Percentiles rank a stretch among this genome's conserved stretches.
Evolutionary conservation across 352 stramenopile genomes (phyloP).

Genomic region (Globisporangium megalacanthum): DNA sequence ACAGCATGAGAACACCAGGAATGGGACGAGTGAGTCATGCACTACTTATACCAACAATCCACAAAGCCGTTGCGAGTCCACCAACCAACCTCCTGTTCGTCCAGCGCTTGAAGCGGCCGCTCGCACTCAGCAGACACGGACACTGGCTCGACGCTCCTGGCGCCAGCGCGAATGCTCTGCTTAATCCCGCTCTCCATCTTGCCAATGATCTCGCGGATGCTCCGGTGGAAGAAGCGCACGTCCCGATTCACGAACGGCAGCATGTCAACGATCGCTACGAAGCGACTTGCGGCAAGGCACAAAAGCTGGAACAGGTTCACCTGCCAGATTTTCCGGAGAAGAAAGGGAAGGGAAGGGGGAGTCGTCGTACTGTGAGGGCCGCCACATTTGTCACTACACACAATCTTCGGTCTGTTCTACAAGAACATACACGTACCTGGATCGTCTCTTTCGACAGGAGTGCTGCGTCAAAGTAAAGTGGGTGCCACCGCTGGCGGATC

Average conservation of each 20-base stretch:
- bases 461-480: slow-evolving; percentile 50
- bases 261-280: slow-evolving; percentile 46
- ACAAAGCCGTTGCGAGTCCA: background rate
- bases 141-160: background rate
- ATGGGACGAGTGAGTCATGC: background rate
- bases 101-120: background rate
- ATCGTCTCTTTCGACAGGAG: slow-evolving; percentile 37
- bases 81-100: background rate
- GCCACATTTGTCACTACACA: too few species aligned
- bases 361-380: too few species aligned
- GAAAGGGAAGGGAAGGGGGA: too few species aligned
- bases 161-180: slow-evolving; percentile 19
- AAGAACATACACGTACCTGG: slow-evolving; percentile 13
- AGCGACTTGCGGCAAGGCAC: slow-evolving; percentile 39
- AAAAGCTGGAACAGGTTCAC: slow-evolving; percentile 64
- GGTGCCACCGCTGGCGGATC: slow-evolving; percentile 63
- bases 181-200: slow-evolving; percentile 48
- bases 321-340: slow-evolving; percentile 1
- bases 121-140: background rate
- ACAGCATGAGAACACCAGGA: background rate
- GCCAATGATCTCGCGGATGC: slow-evolving; percentile 26
- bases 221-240: slow-evolving; percentile 36
- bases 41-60: background rate
- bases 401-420: too few species aligned
- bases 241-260: slow-evolving; percentile 41